Base-by-base conservation (phyloP, 495 filamentous ascomycete genomes). In the Echria macrotheca region DNA sequence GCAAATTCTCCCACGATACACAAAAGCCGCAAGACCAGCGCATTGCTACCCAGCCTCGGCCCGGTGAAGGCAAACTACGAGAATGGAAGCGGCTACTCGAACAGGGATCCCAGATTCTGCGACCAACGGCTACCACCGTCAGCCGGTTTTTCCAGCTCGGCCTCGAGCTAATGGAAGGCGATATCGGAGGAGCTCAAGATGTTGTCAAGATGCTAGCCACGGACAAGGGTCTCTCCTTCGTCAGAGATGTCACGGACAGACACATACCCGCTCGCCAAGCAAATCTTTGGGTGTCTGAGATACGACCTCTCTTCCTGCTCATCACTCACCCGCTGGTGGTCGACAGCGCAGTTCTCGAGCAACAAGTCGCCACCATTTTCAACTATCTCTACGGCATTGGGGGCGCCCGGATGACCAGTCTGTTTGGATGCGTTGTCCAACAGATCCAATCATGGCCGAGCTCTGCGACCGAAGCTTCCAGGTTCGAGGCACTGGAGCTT, bases 301-400 rank as follows among this genome's bases (percentile, higher is more conserved):
- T 69, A 18, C 49, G 44, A 19, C 64, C 56, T 1, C 41, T 67
- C 26, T 64, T 69, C 26, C 25, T 47, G 11, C 14, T 69, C 21
- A 47, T 69, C 19, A 69, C 66, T 1, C 58, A 69, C 23, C 25
- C 48, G 3, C 47, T 47, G 14, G 64, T 67, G 18, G 44, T 54
- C 22, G 59, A 66, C 43, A 67, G 55, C 28, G 55, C 60, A 15
- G 52, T 64, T 7, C 52, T 71, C 19, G 68, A 69, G 39, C 57
- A 59, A 32, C 46, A 61, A 38, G 57, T 63, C 11, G 58, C 63
- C 10, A 22, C 32, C 4, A 57, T 69, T 10, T 63, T 49, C 45
- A 69, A 67, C 40, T 64, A 60, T 32, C 47, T 69, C 10, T 50
- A 56, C 19, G 66, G 66, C 8, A 29, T 64, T 21, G 59, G 56